Percentiles rank a stretch among this genome's conserved stretches.
These are phyloP conservation scores for Fragaria ananassa DNA, from an alignment of 306 rosid genomes.

Conservation along the genomic window DNA sequence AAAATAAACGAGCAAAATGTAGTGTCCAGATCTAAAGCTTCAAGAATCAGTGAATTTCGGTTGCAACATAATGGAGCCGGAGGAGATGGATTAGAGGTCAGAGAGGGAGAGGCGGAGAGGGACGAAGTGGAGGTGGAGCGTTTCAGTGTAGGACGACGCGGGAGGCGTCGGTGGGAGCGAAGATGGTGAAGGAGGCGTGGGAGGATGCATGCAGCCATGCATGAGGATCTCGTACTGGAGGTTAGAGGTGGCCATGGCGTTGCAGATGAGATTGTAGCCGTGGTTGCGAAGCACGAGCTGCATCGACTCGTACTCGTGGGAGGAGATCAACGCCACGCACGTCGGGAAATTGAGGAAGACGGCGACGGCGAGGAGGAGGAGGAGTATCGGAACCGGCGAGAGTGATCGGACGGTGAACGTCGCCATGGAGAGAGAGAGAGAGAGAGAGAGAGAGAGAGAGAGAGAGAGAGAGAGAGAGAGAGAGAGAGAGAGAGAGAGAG, in stretches of 20 bases:
- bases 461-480: no score
- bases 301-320: constrained; percentile 47
- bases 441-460: no score
- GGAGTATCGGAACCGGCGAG: background rate
- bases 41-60: background rate
- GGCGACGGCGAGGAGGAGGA: background rate
- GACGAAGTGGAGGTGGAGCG: constrained; percentile 48
- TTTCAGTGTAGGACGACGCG: constrained; percentile 25
- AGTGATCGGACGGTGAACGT: background rate
- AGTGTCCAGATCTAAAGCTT: background rate
- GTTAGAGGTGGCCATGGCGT: constrained; percentile 35
- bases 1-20: background rate
- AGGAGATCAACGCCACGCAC: constrained; percentile 21
- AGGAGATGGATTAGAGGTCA: constrained; percentile 38
- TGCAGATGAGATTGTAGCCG: constrained; percentile 62
- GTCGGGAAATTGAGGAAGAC: background rate
- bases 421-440: constrained; percentile 12
- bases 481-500: no score
- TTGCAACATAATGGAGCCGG: background rate
- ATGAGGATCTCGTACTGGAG: constrained; percentile 29
- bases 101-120: constrained; percentile 51
- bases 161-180: constrained; percentile 64
- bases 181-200: constrained; percentile 44
- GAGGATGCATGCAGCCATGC: no score
- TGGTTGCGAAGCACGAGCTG: constrained; percentile 37